Base-by-base conservation (phyloP, 2,329 filamentous ascomycete species). In the Lachnellula occidentalis region DNA sequence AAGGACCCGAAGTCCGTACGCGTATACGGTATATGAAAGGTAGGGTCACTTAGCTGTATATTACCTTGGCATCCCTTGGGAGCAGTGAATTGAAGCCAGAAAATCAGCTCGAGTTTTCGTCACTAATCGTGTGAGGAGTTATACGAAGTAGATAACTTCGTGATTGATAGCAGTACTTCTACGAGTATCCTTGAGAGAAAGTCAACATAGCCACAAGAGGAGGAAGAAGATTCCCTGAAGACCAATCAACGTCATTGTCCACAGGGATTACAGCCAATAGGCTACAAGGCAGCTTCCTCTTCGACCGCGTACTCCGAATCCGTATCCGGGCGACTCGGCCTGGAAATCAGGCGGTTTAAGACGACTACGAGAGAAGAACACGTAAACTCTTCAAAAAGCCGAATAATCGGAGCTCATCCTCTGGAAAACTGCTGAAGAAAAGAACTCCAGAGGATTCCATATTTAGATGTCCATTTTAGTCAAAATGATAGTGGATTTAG, bases 181-280 rank as follows among this genome's bases (percentile, higher is more conserved):
- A 27, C 22, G 5, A 31, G 27, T 31, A 31, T 31, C 27, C 27
- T 9, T 31, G 41, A 21, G 41, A 22, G 11, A 43, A 22, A 43
- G 19, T 22, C 11, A 19, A 17, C 50, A 37, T 42, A 45, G 50
- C 50, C 50, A 51, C 50, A 36, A 34, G 8, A 34, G 37, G 21
- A 21, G 45, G 51, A 45, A 48, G 51, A 53, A 49, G 21, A 45
- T 17, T 45, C 45, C 45, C 36, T 53, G 24, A 14, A 48, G 37
- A 17, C 36, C 45, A 49, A 49, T 53, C 45, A 48, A 49, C 45
- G 51, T 53, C 51, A 53, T 53, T 27, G 22, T 34, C 15, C 4
- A 24, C 45, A 48, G 51, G 51, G 45, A 37, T 7, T 4, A 27
- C 17, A 27, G 27, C 51, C 45, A 53, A 48, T 53, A 17, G 27